Base-by-base conservation (phyloP, 1,284 basidiomycete species). In the Sanghuangporus sanghuang region DNA sequence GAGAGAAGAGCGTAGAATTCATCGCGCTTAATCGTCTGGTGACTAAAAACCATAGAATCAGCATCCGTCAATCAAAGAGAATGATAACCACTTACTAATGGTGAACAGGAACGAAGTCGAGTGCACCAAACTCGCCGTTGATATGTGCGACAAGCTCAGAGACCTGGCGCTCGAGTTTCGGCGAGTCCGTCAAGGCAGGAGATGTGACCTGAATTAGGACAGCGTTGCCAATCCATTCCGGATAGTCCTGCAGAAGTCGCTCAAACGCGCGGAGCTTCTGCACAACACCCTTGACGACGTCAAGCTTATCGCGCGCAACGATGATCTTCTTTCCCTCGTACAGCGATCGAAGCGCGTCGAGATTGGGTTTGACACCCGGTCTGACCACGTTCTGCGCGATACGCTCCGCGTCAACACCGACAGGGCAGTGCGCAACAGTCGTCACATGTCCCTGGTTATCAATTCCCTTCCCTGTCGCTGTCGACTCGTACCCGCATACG, bases 281-380 rank as follows among this genome's bases (percentile, higher is more conserved):
- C 67, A 98, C 80, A 32, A 99, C 94, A 62, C 96, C 96, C 78
- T 98, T 98, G 69, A 98, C 96, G 14, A 96, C 93, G 72, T 99
- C 97, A 48, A 99, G 85, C 81, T 99, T 99, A 77, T 99, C 96
- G n/a, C 97, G 84, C 12, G 95, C 96, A 36, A 99, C 92, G 65
- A 99, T 95, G 72, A 99, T 98, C 84, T 98, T 98, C 83, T 98
- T 98, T 70, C 92, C 95, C 70, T 93, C 88, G 77, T 99, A 99
- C 54, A 98, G 78, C 40, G 88, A 81, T 44, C 87, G 82, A 1
- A 99, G 83, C 0, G 93, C 90, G 64, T 93, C 88, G 40, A 96
- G 81, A 77, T 98, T 98, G 27, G 96, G 96, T 66, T 85, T 77
- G 63, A 99, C 91, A 5, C 93, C 95, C 0, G 92, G 87, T 2